phyloP scores from a whole-genome alignment of 2,329 filamentous ascomycete genomes.

The Pyrenophora teres region DNA sequence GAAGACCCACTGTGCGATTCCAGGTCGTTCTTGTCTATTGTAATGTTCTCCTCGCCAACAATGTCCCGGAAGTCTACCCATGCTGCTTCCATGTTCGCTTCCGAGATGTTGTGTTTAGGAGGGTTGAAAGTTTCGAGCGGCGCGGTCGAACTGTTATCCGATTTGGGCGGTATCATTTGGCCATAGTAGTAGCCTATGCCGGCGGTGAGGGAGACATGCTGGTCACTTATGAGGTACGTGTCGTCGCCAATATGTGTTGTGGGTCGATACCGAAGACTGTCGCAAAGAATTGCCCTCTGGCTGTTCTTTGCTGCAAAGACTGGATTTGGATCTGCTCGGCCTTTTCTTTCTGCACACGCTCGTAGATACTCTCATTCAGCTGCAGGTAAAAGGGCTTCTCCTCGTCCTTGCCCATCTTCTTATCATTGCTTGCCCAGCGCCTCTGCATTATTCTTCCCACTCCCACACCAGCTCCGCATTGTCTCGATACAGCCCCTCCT shows the following conservation, averaged over 20 bases:
- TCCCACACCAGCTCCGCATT: conserved; percentile 11
- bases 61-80: conserved; percentile 67
- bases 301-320: conserved; percentile 31
- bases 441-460: conserved; percentile 27
- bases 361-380: conserved; percentile 64
- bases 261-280: conserved; percentile 27
- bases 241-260: neutral
- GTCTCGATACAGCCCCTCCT: conserved; percentile 8
- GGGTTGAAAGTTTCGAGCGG: conserved; percentile 55
- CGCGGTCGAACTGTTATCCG: conserved; percentile 60
- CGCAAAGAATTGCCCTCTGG: conserved; percentile 46
- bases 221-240: conserved; percentile 13
- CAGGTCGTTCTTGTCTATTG: conserved; percentile 59
- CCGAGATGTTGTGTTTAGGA: conserved; percentile 61
- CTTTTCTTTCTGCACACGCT: conserved; percentile 62
- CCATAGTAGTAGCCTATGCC: conserved; percentile 62
- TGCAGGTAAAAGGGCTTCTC: conserved; percentile 63
- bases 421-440: conserved; percentile 45
- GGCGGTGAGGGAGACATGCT: conserved; percentile 59
- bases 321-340: conserved; percentile 56
- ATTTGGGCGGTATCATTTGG: conserved; percentile 53
- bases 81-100: conserved; percentile 64
- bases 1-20: conserved; percentile 64
- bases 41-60: conserved; percentile 67
- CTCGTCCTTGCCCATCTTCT: conserved; percentile 26